Evolutionary conservation across 495 filamentous ascomycete species (phyloP), one percentile per base, ranked within the genome.

Genomic region (Annulohypoxylon bovei): DNA sequence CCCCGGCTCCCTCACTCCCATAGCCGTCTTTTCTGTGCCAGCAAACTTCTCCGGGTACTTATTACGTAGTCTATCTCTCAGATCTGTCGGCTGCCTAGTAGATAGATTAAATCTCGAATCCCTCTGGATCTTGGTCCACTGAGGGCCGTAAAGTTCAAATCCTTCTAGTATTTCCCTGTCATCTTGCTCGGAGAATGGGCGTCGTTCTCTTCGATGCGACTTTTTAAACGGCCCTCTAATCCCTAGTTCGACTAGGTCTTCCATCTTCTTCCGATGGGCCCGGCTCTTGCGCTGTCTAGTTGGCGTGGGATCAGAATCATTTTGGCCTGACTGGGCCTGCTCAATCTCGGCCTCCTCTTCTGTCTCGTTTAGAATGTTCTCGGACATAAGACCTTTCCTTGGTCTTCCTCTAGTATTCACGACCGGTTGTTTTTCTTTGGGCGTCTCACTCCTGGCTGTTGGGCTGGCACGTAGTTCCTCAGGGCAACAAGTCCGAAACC

Each of bases 51-150:
- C 87, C 6, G 93, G 92, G 67, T 90, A 94, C 57, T 90, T 91
- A 64, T 91, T 93, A 18, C 94, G 86, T 57, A 96, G 90, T 6
- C 93, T 85, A 77, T 97, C 94, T 52, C 94, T 83, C 11, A 97
- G 80, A 73, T 97, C 93, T 4, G 92, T 93, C 2, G 92, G 88
- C 37, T 88, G 86, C 61, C 93, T 86, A 71, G 83, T 87, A 7
- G 83, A 78, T 9, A 97, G 81, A 18, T 89, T 85, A 52, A 94
- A 85, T 14, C 83, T 82, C 9, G 85, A 79, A 71, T 97, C 93
- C 52, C 89, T 84, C 68, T 90, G 89, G 25, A 97, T 97, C 32
- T 86, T 83, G 18, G 91, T 91, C 94, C 94, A 97, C 20, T 89
- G 84, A 44, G 91, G 89, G 0, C 93, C 93, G 67, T 96, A 88